phyloP scores from a whole-genome alignment of 148 eudicot genomes.

The Vaccinium macrocarpon region DNA sequence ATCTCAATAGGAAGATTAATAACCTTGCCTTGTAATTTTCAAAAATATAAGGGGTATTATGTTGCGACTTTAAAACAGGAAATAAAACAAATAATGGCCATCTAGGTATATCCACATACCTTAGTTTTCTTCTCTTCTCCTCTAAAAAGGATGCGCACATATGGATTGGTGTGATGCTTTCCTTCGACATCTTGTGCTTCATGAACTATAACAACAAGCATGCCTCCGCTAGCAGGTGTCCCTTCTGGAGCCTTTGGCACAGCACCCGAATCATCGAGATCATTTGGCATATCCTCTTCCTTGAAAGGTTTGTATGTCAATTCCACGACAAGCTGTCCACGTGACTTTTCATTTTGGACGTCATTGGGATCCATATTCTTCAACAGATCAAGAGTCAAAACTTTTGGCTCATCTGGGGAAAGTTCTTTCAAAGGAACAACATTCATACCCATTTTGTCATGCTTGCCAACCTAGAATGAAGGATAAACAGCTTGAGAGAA shows the following conservation, averaged over 20 bases:
- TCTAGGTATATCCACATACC: constrained; percentile 33
- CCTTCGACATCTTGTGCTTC: constrained; percentile 91
- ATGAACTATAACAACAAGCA: constrained; percentile 61
- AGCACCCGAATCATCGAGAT: constrained; percentile 37
- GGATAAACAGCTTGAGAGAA: constrained; percentile 7
- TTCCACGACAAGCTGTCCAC: constrained; percentile 71
- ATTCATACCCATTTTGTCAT: constrained; percentile 87
- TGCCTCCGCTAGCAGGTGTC: constrained; percentile 77
- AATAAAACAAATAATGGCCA: not conserved
- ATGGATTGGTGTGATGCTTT: constrained; percentile 89
- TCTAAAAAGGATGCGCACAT: constrained; percentile 59
- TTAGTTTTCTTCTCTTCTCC: constrained; percentile 93
- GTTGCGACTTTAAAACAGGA: not conserved
- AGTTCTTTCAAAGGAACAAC: constrained; percentile 71
- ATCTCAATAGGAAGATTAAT: not conserved
- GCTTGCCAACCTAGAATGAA: constrained; percentile 60
- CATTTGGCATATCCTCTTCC: constrained; percentile 53
- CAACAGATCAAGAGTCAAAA: constrained; percentile 53
- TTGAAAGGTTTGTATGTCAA: constrained; percentile 71
- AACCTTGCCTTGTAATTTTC: not conserved
- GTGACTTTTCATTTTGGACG: constrained; percentile 67
- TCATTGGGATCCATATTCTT: constrained; percentile 68
- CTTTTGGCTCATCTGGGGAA: constrained; percentile 65
- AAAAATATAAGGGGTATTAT: not conserved
- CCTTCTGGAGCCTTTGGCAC: constrained; percentile 71